Percentiles rank a stretch among this genome's conserved stretches.
Conservation (phyloP, 2,329 filamentous ascomycete genomes). For the Sordariomycetes sp. region DNA sequence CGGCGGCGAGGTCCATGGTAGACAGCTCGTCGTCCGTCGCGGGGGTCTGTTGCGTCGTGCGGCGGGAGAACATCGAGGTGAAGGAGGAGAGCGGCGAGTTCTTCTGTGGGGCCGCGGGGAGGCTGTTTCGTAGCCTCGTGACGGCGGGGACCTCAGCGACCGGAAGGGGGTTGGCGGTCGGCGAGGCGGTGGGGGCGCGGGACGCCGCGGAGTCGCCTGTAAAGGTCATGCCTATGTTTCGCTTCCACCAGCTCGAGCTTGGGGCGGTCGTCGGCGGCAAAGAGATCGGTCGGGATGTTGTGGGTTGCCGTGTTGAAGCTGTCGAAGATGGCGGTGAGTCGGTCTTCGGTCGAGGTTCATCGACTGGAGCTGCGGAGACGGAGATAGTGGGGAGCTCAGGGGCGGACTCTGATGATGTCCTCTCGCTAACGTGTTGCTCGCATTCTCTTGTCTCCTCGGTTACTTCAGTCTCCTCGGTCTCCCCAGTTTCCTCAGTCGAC, state of each 20-base stretch:
- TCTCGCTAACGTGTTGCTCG: background rate
- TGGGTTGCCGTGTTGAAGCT: background rate
- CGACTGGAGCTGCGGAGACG: background rate
- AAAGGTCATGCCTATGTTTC: constrained; percentile 13
- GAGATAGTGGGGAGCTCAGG: constrained; percentile 1
- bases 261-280: background rate
- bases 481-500: background rate
- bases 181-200: constrained; percentile 4
- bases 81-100: constrained; percentile 26
- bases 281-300: background rate
- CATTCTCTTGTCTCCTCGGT: too few species aligned
- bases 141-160: constrained; percentile 10
- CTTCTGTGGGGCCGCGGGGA: constrained; percentile 15
- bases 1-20: constrained; percentile 38
- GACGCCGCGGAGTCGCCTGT: constrained; percentile 13
- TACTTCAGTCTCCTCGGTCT: background rate
- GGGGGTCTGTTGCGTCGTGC: constrained; percentile 7
- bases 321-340: background rate
- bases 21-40: constrained; percentile 37
- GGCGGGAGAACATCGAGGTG: constrained; percentile 20
- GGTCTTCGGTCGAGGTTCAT: background rate
- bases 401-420: background rate
- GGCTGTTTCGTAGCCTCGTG: constrained; percentile 11
- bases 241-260: constrained; percentile 14
- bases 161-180: background rate